Evolutionary conservation across 345 rosid species (phyloP).

Genomic region (Brassica cretica): DNA sequence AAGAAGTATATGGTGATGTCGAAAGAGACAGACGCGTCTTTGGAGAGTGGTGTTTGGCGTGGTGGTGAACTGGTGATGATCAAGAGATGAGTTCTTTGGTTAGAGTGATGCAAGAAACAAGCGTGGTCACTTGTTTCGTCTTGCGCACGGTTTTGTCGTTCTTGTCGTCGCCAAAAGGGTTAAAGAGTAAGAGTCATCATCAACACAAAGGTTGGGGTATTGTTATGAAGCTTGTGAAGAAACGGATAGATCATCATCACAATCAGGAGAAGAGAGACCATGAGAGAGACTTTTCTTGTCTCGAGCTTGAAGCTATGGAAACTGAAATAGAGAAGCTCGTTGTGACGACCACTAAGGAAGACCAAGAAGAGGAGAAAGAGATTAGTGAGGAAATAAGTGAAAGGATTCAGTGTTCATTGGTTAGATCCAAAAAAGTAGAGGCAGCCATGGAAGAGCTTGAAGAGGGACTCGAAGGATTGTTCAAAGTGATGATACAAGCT

Average conservation of each 20-base stretch:
- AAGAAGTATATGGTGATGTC: constrained; percentile 38
- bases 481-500: constrained; percentile 54
- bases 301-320: constrained; percentile 57
- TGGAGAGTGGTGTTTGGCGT: constrained; percentile 14
- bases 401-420: constrained; percentile 43
- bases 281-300: constrained; percentile 31
- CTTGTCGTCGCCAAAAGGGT: constrained; percentile 43
- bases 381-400: constrained; percentile 24
- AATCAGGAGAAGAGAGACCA: constrained; percentile 24
- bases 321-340: constrained; percentile 40
- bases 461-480: constrained; percentile 56
- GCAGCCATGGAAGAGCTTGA: constrained; percentile 53
- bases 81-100: constrained; percentile 33
- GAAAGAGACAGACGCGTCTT: constrained; percentile 42
- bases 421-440: constrained; percentile 48
- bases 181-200: constrained; percentile 39
- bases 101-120: constrained; percentile 44
- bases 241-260: constrained; percentile 37
- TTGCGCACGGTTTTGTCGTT: constrained; percentile 44
- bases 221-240: constrained; percentile 49
- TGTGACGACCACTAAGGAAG: no score
- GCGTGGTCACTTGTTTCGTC: constrained; percentile 42
- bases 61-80: constrained; percentile 25
- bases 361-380: constrained; percentile 30
- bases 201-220: constrained; percentile 41